Evolutionary conservation across 345 rosid genomes (phyloP).

Genomic region (Populus nigra): DNA sequence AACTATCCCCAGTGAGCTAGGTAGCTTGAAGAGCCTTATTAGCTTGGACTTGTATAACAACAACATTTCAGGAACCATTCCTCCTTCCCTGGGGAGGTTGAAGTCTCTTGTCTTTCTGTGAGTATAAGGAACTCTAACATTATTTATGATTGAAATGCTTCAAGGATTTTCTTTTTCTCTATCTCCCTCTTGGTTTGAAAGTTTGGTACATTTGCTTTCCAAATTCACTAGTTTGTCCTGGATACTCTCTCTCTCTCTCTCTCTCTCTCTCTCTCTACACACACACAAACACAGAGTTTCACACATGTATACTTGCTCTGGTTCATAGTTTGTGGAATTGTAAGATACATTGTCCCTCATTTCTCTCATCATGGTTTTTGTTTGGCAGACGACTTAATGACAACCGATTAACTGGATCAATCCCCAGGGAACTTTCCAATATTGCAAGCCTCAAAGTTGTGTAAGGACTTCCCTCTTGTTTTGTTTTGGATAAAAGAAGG

Average conservation of each 20-base stretch:
- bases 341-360: background rate
- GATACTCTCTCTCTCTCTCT: background rate
- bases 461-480: constrained; percentile 37
- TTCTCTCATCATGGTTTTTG: constrained; percentile 5
- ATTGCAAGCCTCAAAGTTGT: constrained; percentile 70
- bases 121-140: constrained; percentile 29
- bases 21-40: constrained; percentile 79
- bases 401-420: constrained; percentile 54
- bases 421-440: constrained; percentile 58
- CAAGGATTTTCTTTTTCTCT: background rate
- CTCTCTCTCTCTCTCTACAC: too few relatives aligned
- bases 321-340: background rate
- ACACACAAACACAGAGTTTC: background rate
- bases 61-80: constrained; percentile 79
- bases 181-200: background rate
- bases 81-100: constrained; percentile 70
- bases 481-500: background rate
- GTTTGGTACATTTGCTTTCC: background rate
- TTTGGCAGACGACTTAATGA: constrained; percentile 61
- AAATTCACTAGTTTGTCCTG: background rate
- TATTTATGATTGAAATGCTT: background rate
- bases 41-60: constrained; percentile 96
- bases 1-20: constrained; percentile 73
- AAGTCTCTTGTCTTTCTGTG: constrained; percentile 89
- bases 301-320: background rate